These are phyloP conservation scores for Tuber indicum DNA, from an alignment of 495 filamentous ascomycete genomes.

Conservation along the genomic window DNA sequence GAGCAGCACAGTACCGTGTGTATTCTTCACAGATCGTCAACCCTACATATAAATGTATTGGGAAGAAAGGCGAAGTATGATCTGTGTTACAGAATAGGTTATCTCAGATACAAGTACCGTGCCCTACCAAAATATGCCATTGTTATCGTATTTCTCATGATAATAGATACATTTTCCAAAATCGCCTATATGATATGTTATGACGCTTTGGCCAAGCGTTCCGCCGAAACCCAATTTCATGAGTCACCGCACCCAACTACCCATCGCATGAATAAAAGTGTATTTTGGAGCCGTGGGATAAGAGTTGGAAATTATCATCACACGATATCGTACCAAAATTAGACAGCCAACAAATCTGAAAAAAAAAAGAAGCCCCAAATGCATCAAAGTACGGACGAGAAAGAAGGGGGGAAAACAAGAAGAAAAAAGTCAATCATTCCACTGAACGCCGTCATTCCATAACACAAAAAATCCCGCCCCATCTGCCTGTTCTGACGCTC, in stretches of 20 bases:
- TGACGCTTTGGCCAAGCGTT: neutral
- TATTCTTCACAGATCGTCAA: neutral
- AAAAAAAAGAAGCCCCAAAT: neutral
- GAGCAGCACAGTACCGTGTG: neutral
- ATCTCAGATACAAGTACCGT: neutral
- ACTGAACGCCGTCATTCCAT: conserved; percentile 22
- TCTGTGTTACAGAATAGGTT: neutral
- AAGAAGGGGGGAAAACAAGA: neutral
- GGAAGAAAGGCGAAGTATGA: neutral
- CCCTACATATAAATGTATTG: neutral
- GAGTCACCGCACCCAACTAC: neutral
- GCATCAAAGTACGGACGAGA: neutral
- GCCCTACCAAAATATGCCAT: neutral
- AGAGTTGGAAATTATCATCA: neutral
- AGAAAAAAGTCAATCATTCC: conserved; percentile 17
- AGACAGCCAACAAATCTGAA: neutral
- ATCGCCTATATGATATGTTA: neutral
- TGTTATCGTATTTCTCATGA: neutral
- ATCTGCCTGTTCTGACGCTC: conserved; percentile 23
- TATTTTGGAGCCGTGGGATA: neutral
- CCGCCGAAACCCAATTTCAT: neutral
- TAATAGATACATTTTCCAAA: neutral
- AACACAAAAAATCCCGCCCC: conserved; percentile 37
- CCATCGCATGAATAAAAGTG: neutral
- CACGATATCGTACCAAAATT: neutral